Percentiles rank a stretch among this genome's conserved stretches.
These are phyloP conservation scores for Eutrema salsugineum DNA, from an alignment of 441 rosid species.

Conservation along the genomic window DNA sequence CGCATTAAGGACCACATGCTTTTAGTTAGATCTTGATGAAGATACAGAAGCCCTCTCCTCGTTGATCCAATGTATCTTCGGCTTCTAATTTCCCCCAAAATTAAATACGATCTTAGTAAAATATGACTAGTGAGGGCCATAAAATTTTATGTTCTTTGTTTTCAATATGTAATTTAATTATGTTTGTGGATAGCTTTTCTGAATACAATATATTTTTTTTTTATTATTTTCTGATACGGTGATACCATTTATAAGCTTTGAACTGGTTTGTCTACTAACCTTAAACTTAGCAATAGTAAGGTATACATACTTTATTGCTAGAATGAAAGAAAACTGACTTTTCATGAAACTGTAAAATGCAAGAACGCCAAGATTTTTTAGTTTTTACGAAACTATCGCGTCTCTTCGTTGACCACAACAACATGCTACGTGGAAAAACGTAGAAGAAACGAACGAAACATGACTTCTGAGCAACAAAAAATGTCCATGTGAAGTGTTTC, in stretches of 20 bases:
- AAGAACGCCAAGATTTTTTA: not conserved
- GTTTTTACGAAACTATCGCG: not conserved
- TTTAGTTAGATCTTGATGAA: no score
- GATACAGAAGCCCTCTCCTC: no score
- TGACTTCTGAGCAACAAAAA: not conserved
- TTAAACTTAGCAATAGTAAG: not conserved
- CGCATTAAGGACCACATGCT: no score
- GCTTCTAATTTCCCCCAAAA: no score
- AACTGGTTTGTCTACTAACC: not conserved
- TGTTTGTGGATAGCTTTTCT: not conserved
- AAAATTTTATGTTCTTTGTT: not conserved
- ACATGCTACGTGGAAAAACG: not conserved
- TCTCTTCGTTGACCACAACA: not conserved
- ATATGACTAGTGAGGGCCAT: not conserved
- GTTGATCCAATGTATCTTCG: no score
- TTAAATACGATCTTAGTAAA: no score
- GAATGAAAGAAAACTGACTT: not conserved
- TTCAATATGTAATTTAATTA: not conserved
- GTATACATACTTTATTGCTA: not conserved
- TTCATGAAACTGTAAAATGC: no score
- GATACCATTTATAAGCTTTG: not conserved
- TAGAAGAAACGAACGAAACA: slow-evolving; percentile 9
- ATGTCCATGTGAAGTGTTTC: slow-evolving; percentile 3
- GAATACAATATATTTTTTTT: no score
- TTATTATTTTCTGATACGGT: not conserved